Evolutionary conservation across 352 stramenopile species (phyloP), one percentile per base, ranked within the genome.

Genomic region (Globisporangium perplexum): DNA sequence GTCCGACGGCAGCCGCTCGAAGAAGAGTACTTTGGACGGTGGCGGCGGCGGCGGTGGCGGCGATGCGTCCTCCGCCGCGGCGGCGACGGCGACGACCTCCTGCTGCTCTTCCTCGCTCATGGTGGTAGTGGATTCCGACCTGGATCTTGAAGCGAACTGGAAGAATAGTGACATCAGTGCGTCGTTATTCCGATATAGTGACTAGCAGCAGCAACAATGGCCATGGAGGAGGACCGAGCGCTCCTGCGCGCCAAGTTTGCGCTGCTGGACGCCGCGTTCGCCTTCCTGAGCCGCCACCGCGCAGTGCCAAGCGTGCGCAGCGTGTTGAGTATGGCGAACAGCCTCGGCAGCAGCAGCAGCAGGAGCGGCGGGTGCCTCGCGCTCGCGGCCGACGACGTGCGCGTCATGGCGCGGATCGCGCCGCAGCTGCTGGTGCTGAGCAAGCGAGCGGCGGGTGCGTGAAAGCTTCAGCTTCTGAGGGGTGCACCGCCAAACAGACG

Each of bases 261-360:
- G 53, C 74, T 88, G 5, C 53, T 92, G 28, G 78, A 92, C 48
- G 77, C 75, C 17, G 67, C 63, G 30, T 92, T 80, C 62, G 74
- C 68, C 56, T 92, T 92, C 65, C 62, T 90, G 11, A 65, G 66
- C 33, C 79, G 71, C 39, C 66, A 77, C 53, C 62, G 65, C 43
- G 61, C 74, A 6, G 54, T 55, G 20, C 50, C 80, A 20, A 87
- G 55, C 26, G 66, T 83, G 41, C 64, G 42, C 24, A 89, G 77
- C 23, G 67, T 89, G 39, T 54, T 90, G 30, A 69, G 71, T 28
- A 74, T 90, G 57, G 77, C 68, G 59, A 76, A 80, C 50, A 90
- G 74, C 45, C 70, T 89, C 30, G 65, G 73, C n/a, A 55, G 53
- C 31, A 18, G 41, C 41, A 23, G 4, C 6, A 31, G 31, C n/a